Base-by-base conservation (phyloP, 1,139 yeast genomes). In the Yamadazyma atmosphaerica region DNA sequence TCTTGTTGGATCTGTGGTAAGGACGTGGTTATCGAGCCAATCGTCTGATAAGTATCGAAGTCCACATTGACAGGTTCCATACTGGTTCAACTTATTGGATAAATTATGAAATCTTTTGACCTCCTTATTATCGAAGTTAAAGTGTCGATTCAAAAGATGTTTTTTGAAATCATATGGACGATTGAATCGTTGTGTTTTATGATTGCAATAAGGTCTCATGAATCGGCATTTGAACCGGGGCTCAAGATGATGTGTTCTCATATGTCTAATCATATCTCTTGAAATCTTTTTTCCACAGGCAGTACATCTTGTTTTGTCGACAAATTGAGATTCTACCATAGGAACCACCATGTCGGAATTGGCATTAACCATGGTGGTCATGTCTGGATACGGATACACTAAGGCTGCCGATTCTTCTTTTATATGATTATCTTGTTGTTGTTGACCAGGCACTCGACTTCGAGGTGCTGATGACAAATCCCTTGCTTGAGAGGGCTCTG, bases 161-260 rank as follows among this genome's bases (percentile, higher is more conserved):
- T 82, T 82, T 52, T 82, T 82, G 60, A 68, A 81, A 55, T 82
- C 88, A 52, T 82, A 82, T 2, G 84, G 86, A 33, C 88, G 66
- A 60, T 82, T 82, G 60, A 82, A 82, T 46, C 66, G 74, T 16
- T 83, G 83, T 34, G 81, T 72, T 51, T 75, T 79, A 56, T 82
- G 87, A 10, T 73, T 65, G 54, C 88, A 82, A 38, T 63, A 63
- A 14, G 62, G 63, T 39, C 74, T 65, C 15, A 86, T 84, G 50
- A 72, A 82, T 18, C 78, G 69, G 54, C 88, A 82, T 29, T 61
- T 67, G 53, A 82, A 82, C 37, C 87, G 60, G 3, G 83, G 70
- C 13, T 72, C 74, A 11, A 65, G 60, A 51, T 79, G 81, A 56
- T 82, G 88, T 1, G 83, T 82, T 41, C 87, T 60, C 68, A 79